Evolutionary conservation across 1,139 yeast genomes (phyloP), one percentile per base, ranked within the genome.

Genomic region (Pichia kudriavzevii): DNA sequence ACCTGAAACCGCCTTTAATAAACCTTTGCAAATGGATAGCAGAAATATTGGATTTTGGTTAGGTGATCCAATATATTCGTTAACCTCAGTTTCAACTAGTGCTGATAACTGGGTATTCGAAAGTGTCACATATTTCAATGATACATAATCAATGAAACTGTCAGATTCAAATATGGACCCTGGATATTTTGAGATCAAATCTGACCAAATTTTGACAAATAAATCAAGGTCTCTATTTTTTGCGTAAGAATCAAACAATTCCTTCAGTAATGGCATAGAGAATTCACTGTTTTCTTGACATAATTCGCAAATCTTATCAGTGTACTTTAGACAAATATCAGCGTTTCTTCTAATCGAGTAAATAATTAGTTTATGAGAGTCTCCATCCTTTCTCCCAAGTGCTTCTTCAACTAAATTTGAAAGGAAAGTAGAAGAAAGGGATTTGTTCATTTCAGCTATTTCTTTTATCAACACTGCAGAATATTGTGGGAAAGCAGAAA

Each of bases 151-250:
- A 1, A 65, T 46, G 30, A 71, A 64, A 2, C 48, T 50, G 3
- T 47, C 44, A 2, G 61, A 50, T 8, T 40, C 36, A 16, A 47
- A 26, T 4, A 38, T 8, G 40, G 40, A 15, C 26, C 45, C 60
- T 70, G 27, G 51, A 37, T 13, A 25, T 11, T 22, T 7, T 5
- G 17, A 16, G 10, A 67, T 56, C 5, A 66, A 59, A 2, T 47
- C 35, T 11, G 60, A 56, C 79, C 82, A 78, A 11, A 64, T 52
- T 1, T 58, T 53, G 32, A 75, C 61, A 44, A 80, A 79, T 4
- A 57, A 55, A 8, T 57, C 58, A 28, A 75, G 60, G 36, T 79
- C 85, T 60, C 93, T 70, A 6, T 79, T 79, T 45, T 63, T 69
- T 5, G 66, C 60, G 48, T 67, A 71, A 9, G 79, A 69, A 8